A percentile compares a stretch with the other conserved stretches of the same genome.
phyloP scores from a whole-genome alignment of 2,329 filamentous ascomycete species.

The Xylariaceae sp. region DNA sequence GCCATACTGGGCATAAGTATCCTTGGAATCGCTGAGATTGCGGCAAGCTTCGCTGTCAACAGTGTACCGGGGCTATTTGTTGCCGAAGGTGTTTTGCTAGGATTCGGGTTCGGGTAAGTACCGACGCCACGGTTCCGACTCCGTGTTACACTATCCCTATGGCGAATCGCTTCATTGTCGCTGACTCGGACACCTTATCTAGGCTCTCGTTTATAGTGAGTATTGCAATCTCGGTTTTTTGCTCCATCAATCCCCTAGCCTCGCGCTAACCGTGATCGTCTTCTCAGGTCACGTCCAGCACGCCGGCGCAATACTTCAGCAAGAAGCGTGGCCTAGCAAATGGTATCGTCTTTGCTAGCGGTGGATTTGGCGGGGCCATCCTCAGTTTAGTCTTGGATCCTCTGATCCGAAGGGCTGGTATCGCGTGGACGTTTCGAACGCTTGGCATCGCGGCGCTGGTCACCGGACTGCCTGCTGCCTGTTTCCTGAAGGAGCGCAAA shows the following conservation, averaged over 20 bases:
- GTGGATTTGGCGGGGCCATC: constrained; percentile 51
- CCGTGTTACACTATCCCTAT: no score
- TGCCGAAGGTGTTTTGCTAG: constrained; percentile 21
- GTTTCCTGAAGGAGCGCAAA: constrained; percentile 38
- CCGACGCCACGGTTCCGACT: neutral
- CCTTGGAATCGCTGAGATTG: constrained; percentile 16
- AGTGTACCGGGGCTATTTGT: constrained; percentile 35
- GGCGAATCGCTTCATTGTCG: neutral
- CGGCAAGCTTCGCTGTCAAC: constrained; percentile 33
- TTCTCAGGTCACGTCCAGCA: constrained; percentile 40
- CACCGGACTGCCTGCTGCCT: constrained; percentile 44
- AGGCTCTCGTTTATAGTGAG: constrained; percentile 20
- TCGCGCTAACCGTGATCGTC: neutral
- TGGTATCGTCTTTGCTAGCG: constrained; percentile 48
- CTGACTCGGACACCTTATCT: constrained; percentile 1
- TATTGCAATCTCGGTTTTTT: neutral
- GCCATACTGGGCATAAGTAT: constrained; percentile 15
- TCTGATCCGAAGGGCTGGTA: constrained; percentile 38
- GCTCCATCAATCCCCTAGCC: neutral
- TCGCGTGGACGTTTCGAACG: constrained; percentile 39
- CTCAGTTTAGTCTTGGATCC: constrained; percentile 46
- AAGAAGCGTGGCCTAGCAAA: constrained; percentile 51
- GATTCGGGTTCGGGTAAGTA: constrained; percentile 19
- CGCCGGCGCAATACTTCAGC: constrained; percentile 51
- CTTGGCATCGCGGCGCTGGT: constrained; percentile 40